Evolutionary conservation across 1,284 basidiomycete species (phyloP).

Genomic region (Austroboletus novae-zelandiae): DNA sequence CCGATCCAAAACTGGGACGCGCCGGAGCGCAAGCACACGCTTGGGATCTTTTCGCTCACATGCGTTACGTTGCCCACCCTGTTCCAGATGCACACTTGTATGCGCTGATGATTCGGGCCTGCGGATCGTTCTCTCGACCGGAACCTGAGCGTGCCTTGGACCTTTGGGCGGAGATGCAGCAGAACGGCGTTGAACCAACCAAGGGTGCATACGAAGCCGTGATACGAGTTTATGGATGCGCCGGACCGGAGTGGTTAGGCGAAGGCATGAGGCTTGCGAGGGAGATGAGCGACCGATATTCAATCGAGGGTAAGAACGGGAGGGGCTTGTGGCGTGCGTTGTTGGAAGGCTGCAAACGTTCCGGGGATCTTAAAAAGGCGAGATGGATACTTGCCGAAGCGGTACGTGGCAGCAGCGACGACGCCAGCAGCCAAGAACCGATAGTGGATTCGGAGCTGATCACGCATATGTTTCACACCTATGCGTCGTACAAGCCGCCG

Average conservation of each 20-base stretch:
- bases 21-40: slow-evolving; percentile 63
- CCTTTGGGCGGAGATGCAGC: slow-evolving; percentile 89
- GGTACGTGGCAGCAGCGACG: slow-evolving; percentile 41
- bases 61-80: slow-evolving; percentile 93
- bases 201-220: slow-evolving; percentile 77
- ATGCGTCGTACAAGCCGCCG: slow-evolving; percentile 77
- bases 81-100: slow-evolving; percentile 75
- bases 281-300: slow-evolving; percentile 66
- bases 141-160: slow-evolving; percentile 92
- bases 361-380: slow-evolving; percentile 79
- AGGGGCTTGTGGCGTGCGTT: slow-evolving; percentile 75
- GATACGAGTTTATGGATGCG: slow-evolving; percentile 73
- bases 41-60: slow-evolving; percentile 94
- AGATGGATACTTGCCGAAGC: slow-evolving; percentile 94
- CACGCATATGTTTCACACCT: slow-evolving; percentile 85
- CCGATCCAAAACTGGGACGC: slow-evolving; percentile 21
- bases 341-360: slow-evolving; percentile 84
- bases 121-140: slow-evolving; percentile 56
- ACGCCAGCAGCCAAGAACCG: slow-evolving; percentile 30
- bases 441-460: slow-evolving; percentile 70
- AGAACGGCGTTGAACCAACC: slow-evolving; percentile 55
- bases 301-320: slow-evolving; percentile 14
- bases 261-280: slow-evolving; percentile 79
- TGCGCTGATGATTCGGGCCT: slow-evolving; percentile 86
- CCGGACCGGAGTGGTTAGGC: slow-evolving; percentile 62